Conservation (phyloP, 2,329 filamentous ascomycete species). For the Diaporthe eres region DNA sequence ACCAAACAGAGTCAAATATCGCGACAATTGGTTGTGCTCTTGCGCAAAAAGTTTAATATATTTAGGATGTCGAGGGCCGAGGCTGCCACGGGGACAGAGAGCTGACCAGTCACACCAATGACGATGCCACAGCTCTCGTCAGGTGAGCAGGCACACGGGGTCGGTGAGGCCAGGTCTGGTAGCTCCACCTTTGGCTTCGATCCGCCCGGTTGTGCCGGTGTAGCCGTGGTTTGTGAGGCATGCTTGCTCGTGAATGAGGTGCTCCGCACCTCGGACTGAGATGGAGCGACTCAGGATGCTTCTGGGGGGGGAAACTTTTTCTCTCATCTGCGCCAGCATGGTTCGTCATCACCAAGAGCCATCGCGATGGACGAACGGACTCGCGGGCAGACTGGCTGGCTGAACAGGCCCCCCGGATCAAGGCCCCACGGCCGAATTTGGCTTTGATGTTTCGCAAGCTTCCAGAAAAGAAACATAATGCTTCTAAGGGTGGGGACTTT, state of each 20-base stretch:
- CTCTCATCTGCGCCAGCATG: background rate
- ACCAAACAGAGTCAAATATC: background rate
- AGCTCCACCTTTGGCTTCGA: slow-evolving; percentile 9
- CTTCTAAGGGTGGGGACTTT: slow-evolving; percentile 38
- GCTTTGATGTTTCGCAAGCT: slow-evolving; percentile 40
- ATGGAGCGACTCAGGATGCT: slow-evolving; percentile 18
- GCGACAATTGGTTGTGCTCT: slow-evolving; percentile 15
- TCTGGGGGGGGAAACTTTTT: background rate
- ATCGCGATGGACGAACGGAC: slow-evolving; percentile 7
- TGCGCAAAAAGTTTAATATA: slow-evolving; percentile 19
- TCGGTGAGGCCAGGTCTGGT: slow-evolving; percentile 28
- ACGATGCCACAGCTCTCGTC: background rate
- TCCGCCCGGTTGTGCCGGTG: slow-evolving; percentile 22
- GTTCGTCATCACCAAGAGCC: slow-evolving; percentile 19
- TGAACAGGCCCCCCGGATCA: background rate
- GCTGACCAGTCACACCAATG: slow-evolving; percentile 17
- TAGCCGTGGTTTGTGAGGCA: slow-evolving; percentile 14
- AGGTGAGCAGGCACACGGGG: slow-evolving; percentile 26
- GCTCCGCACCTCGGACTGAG: slow-evolving; percentile 3
- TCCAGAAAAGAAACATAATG: slow-evolving; percentile 39
- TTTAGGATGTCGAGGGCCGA: slow-evolving; percentile 2
- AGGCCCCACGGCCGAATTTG: slow-evolving; percentile 26
- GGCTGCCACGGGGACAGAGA: background rate
- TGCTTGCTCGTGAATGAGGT: background rate
- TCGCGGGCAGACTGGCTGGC: slow-evolving; percentile 1